A percentile compares a stretch with the other conserved stretches of the same genome.
Conservation (phyloP, 352 stramenopile genomes). For the Phytophthora ohioensis region DNA sequence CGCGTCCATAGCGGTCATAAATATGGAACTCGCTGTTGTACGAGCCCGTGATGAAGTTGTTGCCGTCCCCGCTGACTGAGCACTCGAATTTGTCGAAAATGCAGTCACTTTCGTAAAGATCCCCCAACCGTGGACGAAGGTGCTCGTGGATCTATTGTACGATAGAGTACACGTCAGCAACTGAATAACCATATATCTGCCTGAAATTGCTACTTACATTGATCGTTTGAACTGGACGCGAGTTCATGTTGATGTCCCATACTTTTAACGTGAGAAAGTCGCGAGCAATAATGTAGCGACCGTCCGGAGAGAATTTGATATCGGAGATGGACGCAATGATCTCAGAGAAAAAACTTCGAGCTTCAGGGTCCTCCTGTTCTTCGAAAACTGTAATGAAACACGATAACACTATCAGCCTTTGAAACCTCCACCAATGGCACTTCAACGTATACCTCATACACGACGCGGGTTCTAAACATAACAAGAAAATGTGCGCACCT, state of each 20-base stretch:
- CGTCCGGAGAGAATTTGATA: slow-evolving; percentile 94
- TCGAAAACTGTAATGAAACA: slow-evolving; percentile 65
- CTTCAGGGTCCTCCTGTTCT: slow-evolving; percentile 80
- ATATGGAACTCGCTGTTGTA: slow-evolving; percentile 96
- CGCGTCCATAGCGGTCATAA: slow-evolving; percentile 87
- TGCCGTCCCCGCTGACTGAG: slow-evolving; percentile 89
- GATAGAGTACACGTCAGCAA: slow-evolving; percentile 3
- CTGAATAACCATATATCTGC: not conserved
- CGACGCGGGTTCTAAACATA: not conserved
- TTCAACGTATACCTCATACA: no score
- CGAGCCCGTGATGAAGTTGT: slow-evolving; percentile 94
- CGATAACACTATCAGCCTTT: not conserved
- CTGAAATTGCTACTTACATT: slow-evolving; percentile 60
- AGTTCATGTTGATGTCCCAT: slow-evolving; percentile 97
- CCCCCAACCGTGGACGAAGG: slow-evolving; percentile 84
- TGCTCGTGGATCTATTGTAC: slow-evolving; percentile 90
- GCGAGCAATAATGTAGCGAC: slow-evolving; percentile 94
- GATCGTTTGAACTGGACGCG: slow-evolving; percentile 92
- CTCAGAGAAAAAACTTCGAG: slow-evolving; percentile 95
- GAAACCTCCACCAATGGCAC: no score
- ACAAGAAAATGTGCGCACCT: slow-evolving; percentile 39
- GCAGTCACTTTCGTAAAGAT: slow-evolving; percentile 96
- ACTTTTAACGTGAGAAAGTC: slow-evolving; percentile 97
- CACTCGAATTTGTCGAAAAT: slow-evolving; percentile 99
- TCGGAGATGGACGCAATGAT: slow-evolving; percentile 97